Base-by-base conservation (phyloP, 192 early-diverging fungal species). In the Fimicolochytrium jonesii region DNA sequence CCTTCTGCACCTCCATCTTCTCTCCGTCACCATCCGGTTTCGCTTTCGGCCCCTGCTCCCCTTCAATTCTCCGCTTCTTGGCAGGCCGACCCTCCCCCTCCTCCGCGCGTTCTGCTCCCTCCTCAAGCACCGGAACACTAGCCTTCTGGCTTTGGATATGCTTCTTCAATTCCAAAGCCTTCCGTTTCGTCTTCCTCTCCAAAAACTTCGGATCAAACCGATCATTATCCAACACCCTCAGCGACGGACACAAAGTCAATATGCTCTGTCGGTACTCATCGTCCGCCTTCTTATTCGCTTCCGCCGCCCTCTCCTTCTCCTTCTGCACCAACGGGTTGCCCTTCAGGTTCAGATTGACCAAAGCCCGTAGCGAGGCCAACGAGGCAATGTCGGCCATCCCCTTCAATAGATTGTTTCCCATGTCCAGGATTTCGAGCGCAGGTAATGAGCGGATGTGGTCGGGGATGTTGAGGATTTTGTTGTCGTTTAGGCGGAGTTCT, bases 401-500 rank as follows among this genome's bases (percentile, higher is more conserved):
- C 20, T 70, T 51, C 25, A 92, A 59, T 36, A 78, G 45, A 59
- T 92, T 92, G 51, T 79, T 78, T 11, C 88, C 89, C 9, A 92
- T 51, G 67, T 93, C 89, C 39, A 92, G 47, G 26, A 87, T 85
- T 49, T 86, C 85, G 35, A 93, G 68, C 79, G 51, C 42, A 4
- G 61, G 61, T 9, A 68, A 60, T 20, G 15, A 53, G 20, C 56
- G 57, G 4, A 88, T 62, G 17, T 78, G 65, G 32, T 86, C 85
- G 7, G 85, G 84, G 11, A 89, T 66, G 10, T 71, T 61, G 26
- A 72, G 30, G 41, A 93, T 78, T 50, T 82, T 81, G 75, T 92
- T 92, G 61, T 92, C 83, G 53, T 84, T 86, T 42, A 94, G 63
- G 37, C 90, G 68, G 23, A 92, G 61, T 60, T 94, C 90, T 60